Percentiles rank a stretch among this genome's conserved stretches.
phyloP scores from a whole-genome alignment of 2,329 filamentous ascomycete species.

The Polytolypa hystricis region DNA sequence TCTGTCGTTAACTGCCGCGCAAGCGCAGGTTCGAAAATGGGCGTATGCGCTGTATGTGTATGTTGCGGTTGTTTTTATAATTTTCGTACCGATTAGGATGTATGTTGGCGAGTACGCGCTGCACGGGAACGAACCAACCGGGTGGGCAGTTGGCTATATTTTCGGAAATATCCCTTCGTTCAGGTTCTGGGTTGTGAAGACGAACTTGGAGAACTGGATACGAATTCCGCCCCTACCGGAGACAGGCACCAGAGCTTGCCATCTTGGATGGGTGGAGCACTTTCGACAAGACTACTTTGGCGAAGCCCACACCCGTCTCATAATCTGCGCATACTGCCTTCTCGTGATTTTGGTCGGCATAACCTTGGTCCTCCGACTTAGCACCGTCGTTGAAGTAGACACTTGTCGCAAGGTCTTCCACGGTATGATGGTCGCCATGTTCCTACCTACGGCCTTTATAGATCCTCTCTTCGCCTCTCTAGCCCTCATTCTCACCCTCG shows the following conservation, averaged over 20 bases:
- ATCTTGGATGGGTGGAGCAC: constrained; percentile 52
- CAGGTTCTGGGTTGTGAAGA: constrained; percentile 57
- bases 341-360: constrained; percentile 60
- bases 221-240: constrained; percentile 46
- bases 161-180: constrained; percentile 67
- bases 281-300: constrained; percentile 57
- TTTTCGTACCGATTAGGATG: constrained; percentile 59
- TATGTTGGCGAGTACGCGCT: constrained; percentile 61
- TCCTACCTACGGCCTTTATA: constrained; percentile 73
- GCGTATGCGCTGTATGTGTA: constrained; percentile 75
- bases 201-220: constrained; percentile 64
- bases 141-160: constrained; percentile 85
- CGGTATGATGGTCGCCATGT: constrained; percentile 95
- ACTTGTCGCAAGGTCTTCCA: constrained; percentile 95
- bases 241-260: constrained; percentile 31
- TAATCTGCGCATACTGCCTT: constrained; percentile 64
- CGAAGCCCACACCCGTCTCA: constrained; percentile 68
- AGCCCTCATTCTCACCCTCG: constrained; percentile 66
- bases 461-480: constrained; percentile 77
- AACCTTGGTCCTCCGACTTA: constrained; percentile 61
- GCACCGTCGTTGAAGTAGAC: constrained; percentile 76
- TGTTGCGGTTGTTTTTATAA: constrained; percentile 49
- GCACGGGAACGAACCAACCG: constrained; percentile 64
- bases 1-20: constrained; percentile 64
- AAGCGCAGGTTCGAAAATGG: constrained; percentile 71